These are phyloP conservation scores for Astragalus membranaceus DNA, from an alignment of 306 rosid genomes.

Conservation along the genomic window DNA sequence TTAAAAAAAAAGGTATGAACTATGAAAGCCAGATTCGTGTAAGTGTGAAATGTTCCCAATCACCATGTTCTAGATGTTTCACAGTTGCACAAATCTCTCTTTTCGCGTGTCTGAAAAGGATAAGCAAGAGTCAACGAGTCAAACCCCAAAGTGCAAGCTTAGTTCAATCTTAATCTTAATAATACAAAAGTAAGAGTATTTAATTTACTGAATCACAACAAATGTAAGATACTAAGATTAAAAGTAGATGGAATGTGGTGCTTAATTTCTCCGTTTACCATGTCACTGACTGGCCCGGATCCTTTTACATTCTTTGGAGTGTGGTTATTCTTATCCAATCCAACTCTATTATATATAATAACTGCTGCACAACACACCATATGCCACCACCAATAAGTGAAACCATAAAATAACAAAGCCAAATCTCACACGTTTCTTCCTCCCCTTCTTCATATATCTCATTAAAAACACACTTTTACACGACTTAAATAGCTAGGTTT, in stretches of 20 bases:
- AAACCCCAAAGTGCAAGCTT: conserved; percentile 15
- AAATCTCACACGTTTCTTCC: conserved; percentile 1
- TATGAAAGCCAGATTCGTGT: not conserved
- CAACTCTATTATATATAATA: conserved; percentile 25
- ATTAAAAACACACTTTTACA: not conserved
- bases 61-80: not conserved
- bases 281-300: conserved; percentile 12
- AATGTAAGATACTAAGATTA: not conserved
- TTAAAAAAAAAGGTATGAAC: no score
- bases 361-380: not conserved
- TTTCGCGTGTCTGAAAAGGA: conserved; percentile 7
- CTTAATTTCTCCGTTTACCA: conserved; percentile 1
- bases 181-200: not conserved
- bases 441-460: not conserved
- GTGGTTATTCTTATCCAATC: conserved; percentile 17
- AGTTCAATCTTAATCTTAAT: conserved; percentile 1
- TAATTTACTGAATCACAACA: no score
- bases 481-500: no score
- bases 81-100: not conserved
- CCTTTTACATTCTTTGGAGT: not conserved
- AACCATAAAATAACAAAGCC: conserved; percentile 15
- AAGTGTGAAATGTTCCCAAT: not conserved
- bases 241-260: not conserved
- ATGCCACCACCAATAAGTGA: conserved; percentile 5
- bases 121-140: conserved; percentile 31